Base-by-base conservation (phyloP, 257 asterid species). In the Marsdenia floribunda region DNA sequence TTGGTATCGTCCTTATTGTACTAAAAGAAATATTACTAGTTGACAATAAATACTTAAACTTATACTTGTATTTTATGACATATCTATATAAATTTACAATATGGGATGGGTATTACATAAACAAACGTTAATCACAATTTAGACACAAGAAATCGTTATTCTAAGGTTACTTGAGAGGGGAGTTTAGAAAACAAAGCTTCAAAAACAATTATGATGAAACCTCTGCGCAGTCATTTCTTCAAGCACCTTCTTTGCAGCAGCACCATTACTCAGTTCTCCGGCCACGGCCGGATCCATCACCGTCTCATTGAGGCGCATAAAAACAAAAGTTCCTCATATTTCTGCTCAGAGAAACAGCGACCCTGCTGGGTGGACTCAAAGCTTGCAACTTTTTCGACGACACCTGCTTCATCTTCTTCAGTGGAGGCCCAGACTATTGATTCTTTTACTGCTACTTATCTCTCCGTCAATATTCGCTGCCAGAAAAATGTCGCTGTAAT, bases 391-490 rank as follows among this genome's bases (percentile, higher is more conserved):
- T 82, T 50, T 70, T 86, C 89, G 47, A 75, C 88, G 9, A 63
- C 81, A 66, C 75, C 73, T 60, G 14, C 74, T 26, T 71, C 85
- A 26, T 73, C 80, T 73, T 18, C 78, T 38, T n/a, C 38, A 11
- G 63, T 76, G 18, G 78, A 70, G 60, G 53, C 81, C 63, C 61
- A 40, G 68, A 66, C 74, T 21, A n/a, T 50, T 16, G 82, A 78
- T 63, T 81, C 96, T 4, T 80, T 82, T 76, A 73, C 91, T 70
- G 81, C 96, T 22, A 88, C 91, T 57, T 92, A 92, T 79, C 96
- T 94, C 71, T 88, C 95, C 24, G 97, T 88, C 59, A 89, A 86
- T 68, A 88, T 94, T 81, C 82, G 70, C 85, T 94, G 97, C 87
- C 89, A 82, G 0, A 81, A 70, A 70, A 75, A 83, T 72, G 85